Evolutionary conservation across 306 rosid genomes (phyloP).

Genomic region (Erythrophleum fordii): DNA sequence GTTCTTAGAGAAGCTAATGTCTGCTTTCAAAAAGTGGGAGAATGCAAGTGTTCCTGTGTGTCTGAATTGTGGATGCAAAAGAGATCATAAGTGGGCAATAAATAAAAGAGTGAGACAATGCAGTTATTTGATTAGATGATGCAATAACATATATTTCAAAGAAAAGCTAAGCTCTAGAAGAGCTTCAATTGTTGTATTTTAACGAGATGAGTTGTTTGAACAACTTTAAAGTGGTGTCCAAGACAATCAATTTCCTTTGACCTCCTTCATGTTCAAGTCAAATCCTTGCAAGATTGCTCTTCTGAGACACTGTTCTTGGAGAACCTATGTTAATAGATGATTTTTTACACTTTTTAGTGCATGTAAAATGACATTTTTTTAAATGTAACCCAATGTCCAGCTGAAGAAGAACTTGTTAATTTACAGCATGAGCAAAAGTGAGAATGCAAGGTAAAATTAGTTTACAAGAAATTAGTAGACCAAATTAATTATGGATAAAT

Average conservation of each 20-base stretch:
- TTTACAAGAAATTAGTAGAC: neutral
- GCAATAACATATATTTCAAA: constrained; percentile 30
- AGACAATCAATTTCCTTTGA: constrained; percentile 56
- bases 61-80: constrained; percentile 24
- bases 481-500: neutral
- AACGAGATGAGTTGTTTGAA: constrained; percentile 55
- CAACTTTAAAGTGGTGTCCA: constrained; percentile 73
- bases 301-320: neutral
- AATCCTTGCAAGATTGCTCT: constrained; percentile 25
- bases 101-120: constrained; percentile 33
- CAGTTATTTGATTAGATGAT: constrained; percentile 39
- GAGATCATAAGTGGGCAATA: constrained; percentile 3
- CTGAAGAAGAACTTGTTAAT: neutral
- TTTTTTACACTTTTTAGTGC: constrained; percentile 16
- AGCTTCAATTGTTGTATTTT: constrained; percentile 5
- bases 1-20: neutral
- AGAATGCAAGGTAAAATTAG: neutral
- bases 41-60: constrained; percentile 1
- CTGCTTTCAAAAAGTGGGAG: neutral
- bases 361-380: neutral
- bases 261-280: constrained; percentile 60
- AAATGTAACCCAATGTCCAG: neutral
- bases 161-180: constrained; percentile 34
- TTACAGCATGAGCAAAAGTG: neutral
- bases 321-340: constrained; percentile 11